phyloP scores from a whole-genome alignment of 345 rosid genomes.

The Sonneratia caseolaris region DNA sequence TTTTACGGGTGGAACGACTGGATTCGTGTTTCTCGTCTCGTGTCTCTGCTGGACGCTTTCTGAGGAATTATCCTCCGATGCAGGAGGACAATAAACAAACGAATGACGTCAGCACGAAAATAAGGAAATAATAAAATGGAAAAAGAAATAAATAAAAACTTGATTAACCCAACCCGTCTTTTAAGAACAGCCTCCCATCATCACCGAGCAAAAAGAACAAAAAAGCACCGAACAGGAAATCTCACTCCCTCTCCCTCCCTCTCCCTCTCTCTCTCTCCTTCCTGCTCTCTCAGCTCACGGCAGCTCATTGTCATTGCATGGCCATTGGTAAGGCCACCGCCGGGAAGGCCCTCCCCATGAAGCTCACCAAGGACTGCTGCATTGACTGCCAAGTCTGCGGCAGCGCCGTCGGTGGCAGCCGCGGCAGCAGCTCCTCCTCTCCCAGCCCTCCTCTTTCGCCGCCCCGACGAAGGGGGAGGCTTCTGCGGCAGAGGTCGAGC shows the following conservation, averaged over 20 bases:
- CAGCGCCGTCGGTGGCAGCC: constrained; percentile 12
- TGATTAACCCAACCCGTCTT: background rate
- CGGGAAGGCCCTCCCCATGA: constrained; percentile 10
- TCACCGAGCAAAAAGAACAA: background rate
- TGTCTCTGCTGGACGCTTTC: too few species aligned
- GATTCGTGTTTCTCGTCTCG: too few species aligned
- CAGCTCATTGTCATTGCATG: constrained; percentile 15
- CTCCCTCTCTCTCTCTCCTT: constrained; percentile 1
- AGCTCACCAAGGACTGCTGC: constrained; percentile 16
- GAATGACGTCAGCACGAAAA: background rate
- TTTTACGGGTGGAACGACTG: too few species aligned
- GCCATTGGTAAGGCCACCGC: constrained; percentile 18
- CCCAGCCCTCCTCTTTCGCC: constrained; percentile 74
- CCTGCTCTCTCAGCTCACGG: background rate
- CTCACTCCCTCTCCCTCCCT: background rate
- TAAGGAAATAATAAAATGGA: background rate
- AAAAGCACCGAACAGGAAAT: background rate
- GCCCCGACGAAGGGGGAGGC: constrained; percentile 47
- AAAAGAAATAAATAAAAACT: background rate
- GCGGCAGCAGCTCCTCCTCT: constrained; percentile 42
- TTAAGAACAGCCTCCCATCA: background rate
- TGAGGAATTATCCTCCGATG: too few species aligned
- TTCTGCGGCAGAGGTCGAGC: constrained; percentile 43
- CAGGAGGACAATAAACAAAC: background rate
- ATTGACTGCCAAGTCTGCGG: constrained; percentile 10